Evolutionary conservation across 1,139 yeast species (phyloP).

Genomic region (Pichia sp.): DNA sequence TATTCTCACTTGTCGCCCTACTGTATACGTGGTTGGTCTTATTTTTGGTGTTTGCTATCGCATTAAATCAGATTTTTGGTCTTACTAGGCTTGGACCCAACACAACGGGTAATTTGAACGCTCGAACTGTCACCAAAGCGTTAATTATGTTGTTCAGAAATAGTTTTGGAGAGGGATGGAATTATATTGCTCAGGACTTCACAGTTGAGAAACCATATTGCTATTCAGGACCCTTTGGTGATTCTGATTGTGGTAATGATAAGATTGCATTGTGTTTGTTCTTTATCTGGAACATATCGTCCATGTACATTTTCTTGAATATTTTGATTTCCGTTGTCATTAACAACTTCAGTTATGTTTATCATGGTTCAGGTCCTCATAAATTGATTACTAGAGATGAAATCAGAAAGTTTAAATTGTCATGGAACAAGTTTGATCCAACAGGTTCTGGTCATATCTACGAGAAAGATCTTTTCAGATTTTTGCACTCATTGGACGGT

Average conservation of each 20-base stretch:
- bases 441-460: conserved; percentile 69
- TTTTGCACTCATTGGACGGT: conserved; percentile 63
- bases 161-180: conserved; percentile 98
- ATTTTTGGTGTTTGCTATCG: conserved; percentile 84
- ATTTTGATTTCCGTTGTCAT: conserved; percentile 88
- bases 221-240: conserved; percentile 31
- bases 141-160: conserved; percentile 70
- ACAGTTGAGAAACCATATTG: conserved; percentile 64
- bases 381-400: conserved; percentile 65
- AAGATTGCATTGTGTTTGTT: conserved; percentile 71
- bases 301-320: conserved; percentile 92
- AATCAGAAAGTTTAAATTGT: conserved; percentile 60
- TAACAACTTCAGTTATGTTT: conserved; percentile 86
- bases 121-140: conserved; percentile 81
- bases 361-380: conserved; percentile 45
- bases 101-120: conserved; percentile 65
- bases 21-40: conserved; percentile 80
- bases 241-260: conserved; percentile 76
- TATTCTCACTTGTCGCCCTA: conserved; percentile 64
- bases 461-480: conserved; percentile 45
- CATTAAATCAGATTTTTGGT: conserved; percentile 89
- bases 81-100: conserved; percentile 73
- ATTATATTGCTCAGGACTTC: conserved; percentile 75
- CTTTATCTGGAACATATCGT: conserved; percentile 81
- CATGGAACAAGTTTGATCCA: conserved; percentile 78